Conservation (phyloP, 2,329 filamentous ascomycete genomes). For the Claviceps sp. region DNA sequence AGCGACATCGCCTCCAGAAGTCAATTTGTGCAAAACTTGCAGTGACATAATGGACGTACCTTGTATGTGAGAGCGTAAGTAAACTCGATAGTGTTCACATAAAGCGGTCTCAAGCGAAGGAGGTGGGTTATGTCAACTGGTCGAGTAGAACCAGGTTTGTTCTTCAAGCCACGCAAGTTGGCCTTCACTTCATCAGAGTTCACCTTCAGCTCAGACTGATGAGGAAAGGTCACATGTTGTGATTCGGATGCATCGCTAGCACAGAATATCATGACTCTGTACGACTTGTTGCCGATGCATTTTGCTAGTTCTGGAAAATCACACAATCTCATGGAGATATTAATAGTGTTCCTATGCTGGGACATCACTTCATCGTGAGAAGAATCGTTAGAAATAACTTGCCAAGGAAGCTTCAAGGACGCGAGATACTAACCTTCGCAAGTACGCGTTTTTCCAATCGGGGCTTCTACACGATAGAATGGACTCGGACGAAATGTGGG, state of each 20-base stretch:
- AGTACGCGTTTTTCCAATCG: constrained; percentile 49
- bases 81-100: constrained; percentile 66
- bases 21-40: constrained; percentile 1
- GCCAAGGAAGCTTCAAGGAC: constrained; percentile 13
- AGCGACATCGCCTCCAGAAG: not conserved
- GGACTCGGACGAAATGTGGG: constrained; percentile 56
- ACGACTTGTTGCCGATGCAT: constrained; percentile 44
- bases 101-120: constrained; percentile 54
- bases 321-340: constrained; percentile 32
- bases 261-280: constrained; percentile 75
- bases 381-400: constrained; percentile 7
- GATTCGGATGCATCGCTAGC: constrained; percentile 47
- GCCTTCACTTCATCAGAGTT: constrained; percentile 80
- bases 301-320: constrained; percentile 38
- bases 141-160: constrained; percentile 86
- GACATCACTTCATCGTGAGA: constrained; percentile 34
- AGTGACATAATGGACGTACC: constrained; percentile 34
- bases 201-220: constrained; percentile 83
- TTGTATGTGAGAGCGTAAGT: constrained; percentile 88
- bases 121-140: constrained; percentile 80
- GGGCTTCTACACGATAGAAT: constrained; percentile 61
- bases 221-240: constrained; percentile 78
- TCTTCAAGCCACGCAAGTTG: constrained; percentile 91
- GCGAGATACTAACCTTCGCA: constrained; percentile 52
- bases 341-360: constrained; percentile 36